These are phyloP conservation scores for Colletotrichum orchidophilum DNA, from an alignment of 2,329 filamentous ascomycete genomes.

Conservation along the genomic window DNA sequence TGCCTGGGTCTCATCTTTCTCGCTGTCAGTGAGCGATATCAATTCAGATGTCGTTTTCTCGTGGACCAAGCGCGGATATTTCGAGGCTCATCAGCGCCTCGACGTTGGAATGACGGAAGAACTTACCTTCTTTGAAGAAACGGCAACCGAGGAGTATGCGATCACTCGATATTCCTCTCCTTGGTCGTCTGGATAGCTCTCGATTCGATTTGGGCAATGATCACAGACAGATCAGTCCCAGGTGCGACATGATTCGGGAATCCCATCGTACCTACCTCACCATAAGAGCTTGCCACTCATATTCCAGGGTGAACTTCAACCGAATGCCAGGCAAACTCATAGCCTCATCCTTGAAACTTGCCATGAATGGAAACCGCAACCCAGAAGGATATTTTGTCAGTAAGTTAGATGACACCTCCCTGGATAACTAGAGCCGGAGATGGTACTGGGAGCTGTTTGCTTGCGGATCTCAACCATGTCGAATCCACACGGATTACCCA, in stretches of 20 bases:
- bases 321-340: neutral
- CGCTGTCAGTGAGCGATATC: neutral
- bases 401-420: neutral
- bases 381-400: neutral
- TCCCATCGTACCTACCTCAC: neutral
- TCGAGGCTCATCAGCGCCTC: no score
- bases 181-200: neutral
- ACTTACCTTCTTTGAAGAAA: neutral
- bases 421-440: no score
- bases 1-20: neutral
- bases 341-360: neutral
- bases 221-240: neutral
- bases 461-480: neutral
- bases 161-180: neutral
- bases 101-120: neutral
- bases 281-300: neutral
- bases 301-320: neutral
- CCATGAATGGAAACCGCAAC: neutral
- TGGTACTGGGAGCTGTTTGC: neutral
- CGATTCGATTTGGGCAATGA: neutral
- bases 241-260: neutral
- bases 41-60: neutral
- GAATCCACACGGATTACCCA: neutral
- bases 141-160: neutral
- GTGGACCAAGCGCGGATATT: neutral